These are phyloP conservation scores for Pythium coloratum DNA, from an alignment of 352 stramenopile genomes.

Conservation along the genomic window DNA sequence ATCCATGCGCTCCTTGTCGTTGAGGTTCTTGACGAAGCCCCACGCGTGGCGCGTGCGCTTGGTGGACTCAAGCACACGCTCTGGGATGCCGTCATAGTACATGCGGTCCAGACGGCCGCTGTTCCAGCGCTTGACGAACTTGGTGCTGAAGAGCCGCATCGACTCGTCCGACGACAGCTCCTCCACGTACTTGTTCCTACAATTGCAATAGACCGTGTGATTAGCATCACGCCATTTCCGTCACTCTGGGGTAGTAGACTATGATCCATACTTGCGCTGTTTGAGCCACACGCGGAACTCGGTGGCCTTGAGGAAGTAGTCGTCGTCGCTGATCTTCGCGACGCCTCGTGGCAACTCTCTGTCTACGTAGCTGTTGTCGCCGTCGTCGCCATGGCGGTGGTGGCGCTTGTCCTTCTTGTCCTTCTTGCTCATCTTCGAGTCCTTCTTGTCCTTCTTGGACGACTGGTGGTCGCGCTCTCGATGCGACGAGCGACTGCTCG, in stretches of 20 bases:
- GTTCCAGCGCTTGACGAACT: conserved; percentile 75
- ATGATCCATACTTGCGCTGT: conserved; percentile 41
- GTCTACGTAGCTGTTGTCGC: conserved; percentile 8
- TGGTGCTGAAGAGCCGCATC: conserved; percentile 45
- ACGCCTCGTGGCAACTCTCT: conserved; percentile 27
- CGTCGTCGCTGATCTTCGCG: conserved; percentile 44
- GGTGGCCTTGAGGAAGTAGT: conserved; percentile 66
- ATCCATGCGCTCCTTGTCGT: conserved; percentile 59
- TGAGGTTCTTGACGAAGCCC: conserved; percentile 59
- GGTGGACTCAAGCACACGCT: conserved; percentile 63
- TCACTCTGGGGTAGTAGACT: background rate
- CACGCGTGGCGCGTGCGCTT: conserved; percentile 72
- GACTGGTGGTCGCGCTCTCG: conserved; percentile 23
- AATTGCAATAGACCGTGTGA: background rate
- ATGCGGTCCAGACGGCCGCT: conserved; percentile 45
- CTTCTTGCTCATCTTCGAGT: conserved; percentile 31
- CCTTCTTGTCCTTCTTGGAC: conserved; percentile 7
- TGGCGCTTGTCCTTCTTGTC: conserved; percentile 31
- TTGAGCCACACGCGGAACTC: conserved; percentile 80
- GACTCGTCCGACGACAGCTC: conserved; percentile 65
- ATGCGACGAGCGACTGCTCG: conserved; percentile 6
- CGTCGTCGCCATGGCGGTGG: background rate
- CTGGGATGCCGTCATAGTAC: conserved; percentile 68
- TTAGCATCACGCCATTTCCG: background rate
- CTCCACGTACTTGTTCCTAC: conserved; percentile 66